phyloP scores from a whole-genome alignment of 179 eudicot genomes.

The Beta macrorhiza region DNA sequence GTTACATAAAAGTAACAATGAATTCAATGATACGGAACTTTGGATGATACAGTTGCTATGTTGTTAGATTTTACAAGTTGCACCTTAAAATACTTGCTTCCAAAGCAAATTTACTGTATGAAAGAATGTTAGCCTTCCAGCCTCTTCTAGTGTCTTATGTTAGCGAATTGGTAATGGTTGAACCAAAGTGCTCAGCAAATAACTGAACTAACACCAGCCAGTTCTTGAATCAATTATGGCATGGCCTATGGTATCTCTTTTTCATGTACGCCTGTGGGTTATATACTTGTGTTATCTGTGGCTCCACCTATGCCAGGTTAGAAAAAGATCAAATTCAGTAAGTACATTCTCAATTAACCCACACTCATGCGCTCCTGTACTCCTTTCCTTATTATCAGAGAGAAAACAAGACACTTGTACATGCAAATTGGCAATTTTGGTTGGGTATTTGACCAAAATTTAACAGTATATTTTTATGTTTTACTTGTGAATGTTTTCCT shows the following conservation, averaged over 20 bases:
- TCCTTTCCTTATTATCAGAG: not conserved
- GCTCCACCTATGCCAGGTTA: not conserved
- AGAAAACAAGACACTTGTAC: not conserved
- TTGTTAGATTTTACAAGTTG: not conserved
- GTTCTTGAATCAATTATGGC: not conserved
- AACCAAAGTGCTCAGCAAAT: not conserved
- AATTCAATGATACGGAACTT: not conserved
- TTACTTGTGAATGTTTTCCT: not conserved
- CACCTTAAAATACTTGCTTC: not conserved
- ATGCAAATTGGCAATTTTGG: not conserved
- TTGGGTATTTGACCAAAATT: not conserved
- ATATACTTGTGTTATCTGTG: not conserved
- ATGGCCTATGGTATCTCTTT: not conserved
- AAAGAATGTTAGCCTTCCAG: not conserved
- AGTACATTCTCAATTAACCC: not conserved
- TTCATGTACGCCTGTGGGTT: not conserved
- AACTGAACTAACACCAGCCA: not conserved
- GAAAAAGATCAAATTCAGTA: not conserved
- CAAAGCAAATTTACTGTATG: not conserved
- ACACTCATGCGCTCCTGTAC: not conserved
- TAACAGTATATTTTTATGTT: not conserved
- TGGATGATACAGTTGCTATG: not conserved
- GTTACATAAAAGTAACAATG: not conserved
- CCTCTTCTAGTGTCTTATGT: not conserved
- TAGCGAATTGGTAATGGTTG: not conserved